Percentiles rank a stretch among this genome's conserved stretches.
phyloP scores from a whole-genome alignment of 1,284 basidiomycete genomes.

The Papiliotrema laurentii region DNA sequence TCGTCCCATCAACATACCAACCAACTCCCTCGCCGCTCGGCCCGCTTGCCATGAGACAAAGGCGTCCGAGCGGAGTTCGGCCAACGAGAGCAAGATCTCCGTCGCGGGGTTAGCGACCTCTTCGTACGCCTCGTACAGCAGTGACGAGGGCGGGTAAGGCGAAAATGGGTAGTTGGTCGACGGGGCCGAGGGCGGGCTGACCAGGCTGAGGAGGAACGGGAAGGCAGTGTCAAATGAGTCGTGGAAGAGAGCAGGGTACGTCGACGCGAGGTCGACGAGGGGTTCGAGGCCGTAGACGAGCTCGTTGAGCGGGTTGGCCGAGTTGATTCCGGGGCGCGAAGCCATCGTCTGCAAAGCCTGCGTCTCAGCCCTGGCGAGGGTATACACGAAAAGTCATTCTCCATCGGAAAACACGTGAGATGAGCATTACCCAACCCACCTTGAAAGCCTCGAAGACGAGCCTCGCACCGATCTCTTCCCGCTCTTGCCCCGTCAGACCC shows the following conservation, averaged over 20 bases:
- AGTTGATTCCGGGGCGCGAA: too few species aligned
- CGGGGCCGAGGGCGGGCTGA: slow-evolving; percentile 24
- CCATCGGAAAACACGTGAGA: too few species aligned
- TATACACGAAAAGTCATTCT: too few species aligned
- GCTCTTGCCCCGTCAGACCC: slow-evolving; percentile 26
- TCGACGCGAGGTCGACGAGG: slow-evolving; percentile 65
- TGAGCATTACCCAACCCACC: too few species aligned
- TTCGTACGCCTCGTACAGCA: slow-evolving; percentile 65
- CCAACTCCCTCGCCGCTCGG: slow-evolving; percentile 24
- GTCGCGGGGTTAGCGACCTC: slow-evolving; percentile 57
- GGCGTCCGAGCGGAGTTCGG: slow-evolving; percentile 24
- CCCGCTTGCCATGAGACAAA: slow-evolving; percentile 27
- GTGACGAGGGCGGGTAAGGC: slow-evolving; percentile 20
- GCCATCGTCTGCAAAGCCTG: too few species aligned
- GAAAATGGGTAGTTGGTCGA: slow-evolving; percentile 23
- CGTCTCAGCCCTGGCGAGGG: too few species aligned
- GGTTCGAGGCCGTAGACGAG: slow-evolving; percentile 53
- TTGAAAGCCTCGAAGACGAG: slow-evolving; percentile 28
- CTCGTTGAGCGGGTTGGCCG: slow-evolving; percentile 5
- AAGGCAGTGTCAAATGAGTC: slow-evolving; percentile 61
- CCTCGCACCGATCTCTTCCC: slow-evolving; percentile 22
- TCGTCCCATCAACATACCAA: slow-evolving; percentile 29
- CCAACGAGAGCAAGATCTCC: slow-evolving; percentile 38
- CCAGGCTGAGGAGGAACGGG: slow-evolving; percentile 54
- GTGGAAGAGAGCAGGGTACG: slow-evolving; percentile 62